A percentile compares a stretch with the other conserved stretches of the same genome.
These are phyloP conservation scores for Penstemon eatonii DNA, from an alignment of 257 asterid genomes.

Conservation along the genomic window DNA sequence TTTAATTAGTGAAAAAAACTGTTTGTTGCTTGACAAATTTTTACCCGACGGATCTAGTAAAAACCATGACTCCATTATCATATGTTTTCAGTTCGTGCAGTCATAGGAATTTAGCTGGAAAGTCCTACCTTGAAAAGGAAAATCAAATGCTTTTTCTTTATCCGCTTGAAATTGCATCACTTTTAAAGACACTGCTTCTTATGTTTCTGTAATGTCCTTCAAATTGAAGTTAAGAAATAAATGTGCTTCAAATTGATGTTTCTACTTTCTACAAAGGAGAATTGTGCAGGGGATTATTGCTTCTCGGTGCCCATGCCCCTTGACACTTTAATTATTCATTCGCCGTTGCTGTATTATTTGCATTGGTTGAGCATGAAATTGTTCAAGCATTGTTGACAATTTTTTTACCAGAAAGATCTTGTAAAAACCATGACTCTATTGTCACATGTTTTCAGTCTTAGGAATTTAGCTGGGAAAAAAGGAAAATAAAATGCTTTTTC, in stretches of 20 bases:
- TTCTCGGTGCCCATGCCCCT: no score
- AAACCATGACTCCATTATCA: not conserved
- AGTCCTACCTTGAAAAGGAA: constrained; percentile 8
- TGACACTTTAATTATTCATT: not conserved
- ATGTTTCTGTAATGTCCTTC: no score
- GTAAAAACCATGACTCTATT: not conserved
- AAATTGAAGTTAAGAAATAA: no score
- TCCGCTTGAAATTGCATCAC: not conserved
- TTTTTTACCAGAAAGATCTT: not conserved
- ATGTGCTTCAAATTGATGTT: no score
- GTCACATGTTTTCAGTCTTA: not conserved
- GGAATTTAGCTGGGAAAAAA: constrained; percentile 1
- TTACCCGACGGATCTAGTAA: not conserved
- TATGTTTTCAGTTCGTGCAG: not conserved
- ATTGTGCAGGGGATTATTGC: no score
- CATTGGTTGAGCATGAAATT: no score
- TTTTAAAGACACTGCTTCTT: not conserved
- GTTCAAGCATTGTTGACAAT: not conserved
- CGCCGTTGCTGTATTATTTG: no score
- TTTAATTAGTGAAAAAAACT: not conserved
- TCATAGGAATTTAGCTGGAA: not conserved
- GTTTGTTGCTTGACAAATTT: not conserved
- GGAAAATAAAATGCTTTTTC: constrained; percentile 6
- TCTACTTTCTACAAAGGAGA: no score
- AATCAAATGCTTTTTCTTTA: not conserved